Evolutionary conservation across 371 early-diverging fungal species (phyloP).

Genomic region (Nematocida sp.): DNA sequence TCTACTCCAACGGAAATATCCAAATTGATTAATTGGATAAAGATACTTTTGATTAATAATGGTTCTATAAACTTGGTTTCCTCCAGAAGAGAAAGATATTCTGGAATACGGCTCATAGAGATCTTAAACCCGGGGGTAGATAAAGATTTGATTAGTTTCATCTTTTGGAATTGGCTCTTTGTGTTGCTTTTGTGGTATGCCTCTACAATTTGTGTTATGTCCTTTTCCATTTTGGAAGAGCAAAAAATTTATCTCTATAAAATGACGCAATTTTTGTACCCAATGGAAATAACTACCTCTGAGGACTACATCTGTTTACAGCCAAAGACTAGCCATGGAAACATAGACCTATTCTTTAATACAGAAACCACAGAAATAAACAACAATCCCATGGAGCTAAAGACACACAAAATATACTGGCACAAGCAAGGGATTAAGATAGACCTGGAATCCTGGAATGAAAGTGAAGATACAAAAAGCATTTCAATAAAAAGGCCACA

Average conservation of each 20-base stretch:
- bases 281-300: no score
- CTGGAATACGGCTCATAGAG: not conserved
- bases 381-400: not conserved
- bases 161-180: not conserved
- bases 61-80: not conserved
- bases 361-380: not conserved
- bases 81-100: not conserved
- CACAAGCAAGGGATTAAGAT: constrained; percentile 30
- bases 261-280: not conserved
- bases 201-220: not conserved
- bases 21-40: not conserved
- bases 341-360: not conserved
- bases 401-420: constrained; percentile 35
- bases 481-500: not conserved
- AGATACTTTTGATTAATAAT: not conserved
- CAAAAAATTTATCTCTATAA: not conserved
- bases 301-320: not conserved
- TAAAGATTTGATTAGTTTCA: not conserved
- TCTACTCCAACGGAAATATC: constrained; percentile 6
- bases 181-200: not conserved
- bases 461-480: not conserved
- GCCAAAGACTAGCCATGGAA: no score
- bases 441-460: constrained; percentile 29
- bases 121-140: not conserved
- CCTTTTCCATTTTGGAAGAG: no score